Percentiles rank a stretch among this genome's conserved stretches.
phyloP scores from a whole-genome alignment of 2,329 filamentous ascomycete genomes.

The Colletotrichum eleusines region DNA sequence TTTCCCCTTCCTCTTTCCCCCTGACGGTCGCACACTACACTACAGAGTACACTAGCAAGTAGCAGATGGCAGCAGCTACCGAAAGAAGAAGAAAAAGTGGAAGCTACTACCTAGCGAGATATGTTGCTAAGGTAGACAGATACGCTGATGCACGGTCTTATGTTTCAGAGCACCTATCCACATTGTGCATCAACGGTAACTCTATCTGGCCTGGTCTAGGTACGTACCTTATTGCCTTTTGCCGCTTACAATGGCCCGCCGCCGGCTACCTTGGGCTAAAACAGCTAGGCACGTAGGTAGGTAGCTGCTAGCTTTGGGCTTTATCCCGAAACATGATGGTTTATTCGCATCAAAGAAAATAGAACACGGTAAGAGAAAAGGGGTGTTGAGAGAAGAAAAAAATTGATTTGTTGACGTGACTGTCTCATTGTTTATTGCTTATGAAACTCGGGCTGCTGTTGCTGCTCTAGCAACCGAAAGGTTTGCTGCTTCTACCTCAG shows the following conservation, averaged over 20 bases:
- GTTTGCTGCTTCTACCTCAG: too few relatives aligned
- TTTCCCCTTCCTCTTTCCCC: too few relatives aligned
- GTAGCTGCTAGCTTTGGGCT: background rate
- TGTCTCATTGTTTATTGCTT: background rate
- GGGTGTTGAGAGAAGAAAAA: too few relatives aligned
- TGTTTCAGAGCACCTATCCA: conserved; percentile 32
- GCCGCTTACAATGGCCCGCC: conserved; percentile 9
- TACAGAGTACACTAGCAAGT: too few relatives aligned
- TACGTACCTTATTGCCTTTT: conserved; percentile 29
- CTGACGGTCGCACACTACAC: too few relatives aligned
- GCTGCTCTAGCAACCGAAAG: conserved; percentile 23
- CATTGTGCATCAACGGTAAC: conserved; percentile 22
- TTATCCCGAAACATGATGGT: conserved; percentile 16
- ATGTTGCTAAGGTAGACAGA: too few relatives aligned
- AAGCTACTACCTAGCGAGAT: background rate
- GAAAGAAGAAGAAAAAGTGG: background rate
- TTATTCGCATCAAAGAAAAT: conserved; percentile 8
- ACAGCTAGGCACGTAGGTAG: background rate
- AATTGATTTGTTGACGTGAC: conserved; percentile 19
- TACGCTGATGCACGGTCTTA: conserved; percentile 20
- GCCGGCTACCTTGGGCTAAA: background rate
- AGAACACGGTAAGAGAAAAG: background rate
- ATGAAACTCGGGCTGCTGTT: conserved; percentile 19
- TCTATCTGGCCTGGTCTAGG: conserved; percentile 1
- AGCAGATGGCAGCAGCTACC: background rate